These are phyloP conservation scores for Arthrobotrys megalospora DNA, from an alignment of 2,329 filamentous ascomycete species.

Conservation along the genomic window DNA sequence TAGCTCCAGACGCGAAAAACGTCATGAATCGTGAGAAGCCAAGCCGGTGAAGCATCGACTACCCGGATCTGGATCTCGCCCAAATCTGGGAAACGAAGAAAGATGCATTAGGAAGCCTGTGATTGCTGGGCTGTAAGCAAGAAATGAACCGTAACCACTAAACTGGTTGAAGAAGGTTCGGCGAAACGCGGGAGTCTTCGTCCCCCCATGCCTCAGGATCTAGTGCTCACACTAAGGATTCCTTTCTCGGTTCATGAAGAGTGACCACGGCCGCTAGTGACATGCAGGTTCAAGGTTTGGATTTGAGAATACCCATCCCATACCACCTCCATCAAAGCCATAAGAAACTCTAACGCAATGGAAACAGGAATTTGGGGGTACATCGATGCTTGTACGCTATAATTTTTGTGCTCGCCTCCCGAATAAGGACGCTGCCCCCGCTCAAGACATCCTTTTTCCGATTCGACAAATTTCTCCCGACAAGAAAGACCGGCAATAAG, in stretches of 20 bases:
- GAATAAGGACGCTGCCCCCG: slow-evolving; percentile 51
- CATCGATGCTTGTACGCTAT: slow-evolving; percentile 31
- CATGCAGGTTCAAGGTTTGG: slow-evolving; percentile 32
- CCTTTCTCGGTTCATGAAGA: slow-evolving; percentile 21
- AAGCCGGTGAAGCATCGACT: slow-evolving; percentile 35
- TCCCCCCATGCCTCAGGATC: slow-evolving; percentile 50
- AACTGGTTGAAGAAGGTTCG: slow-evolving; percentile 56
- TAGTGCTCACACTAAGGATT: slow-evolving; percentile 32
- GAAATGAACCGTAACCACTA: slow-evolving; percentile 39
- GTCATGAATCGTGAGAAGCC: slow-evolving; percentile 31
- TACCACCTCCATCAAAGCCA: slow-evolving; percentile 23
- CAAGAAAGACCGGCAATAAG: slow-evolving; percentile 19
- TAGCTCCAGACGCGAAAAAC: slow-evolving; percentile 13
- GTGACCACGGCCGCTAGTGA: slow-evolving; percentile 30
- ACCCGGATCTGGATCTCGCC: slow-evolving; percentile 34
- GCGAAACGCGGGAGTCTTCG: slow-evolving; percentile 53
- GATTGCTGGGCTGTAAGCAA: slow-evolving; percentile 23
- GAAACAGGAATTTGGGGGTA: slow-evolving; percentile 57
- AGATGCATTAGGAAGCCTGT: slow-evolving; percentile 54
- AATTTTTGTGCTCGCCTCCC: slow-evolving; percentile 45
- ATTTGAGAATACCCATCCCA: slow-evolving; percentile 32
- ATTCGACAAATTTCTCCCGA: slow-evolving; percentile 53
- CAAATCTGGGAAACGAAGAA: slow-evolving; percentile 47
- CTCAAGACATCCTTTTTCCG: slow-evolving; percentile 55
- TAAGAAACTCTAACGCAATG: slow-evolving; percentile 60